Conservation (phyloP, 2,329 filamentous ascomycete genomes). For the Alternaria ethzedia region DNA sequence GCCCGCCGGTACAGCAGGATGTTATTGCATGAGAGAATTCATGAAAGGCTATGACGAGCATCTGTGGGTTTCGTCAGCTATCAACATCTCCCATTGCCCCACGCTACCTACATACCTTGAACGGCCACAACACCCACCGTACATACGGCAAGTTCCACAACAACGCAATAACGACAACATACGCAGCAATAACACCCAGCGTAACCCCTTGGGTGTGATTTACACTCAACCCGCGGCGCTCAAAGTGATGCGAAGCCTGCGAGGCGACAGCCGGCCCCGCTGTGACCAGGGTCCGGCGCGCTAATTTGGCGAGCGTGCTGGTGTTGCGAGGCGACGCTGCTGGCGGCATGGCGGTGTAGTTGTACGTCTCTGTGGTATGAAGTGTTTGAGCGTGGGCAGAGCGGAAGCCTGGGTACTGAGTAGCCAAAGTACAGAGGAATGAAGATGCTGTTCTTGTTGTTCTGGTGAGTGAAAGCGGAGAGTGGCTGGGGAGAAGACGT, state of each 20-base stretch:
- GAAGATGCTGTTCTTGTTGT: background rate
- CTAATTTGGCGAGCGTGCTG: slow-evolving; percentile 28
- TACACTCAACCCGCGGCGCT: slow-evolving; percentile 63
- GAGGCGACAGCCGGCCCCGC: slow-evolving; percentile 30
- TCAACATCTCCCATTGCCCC: background rate
- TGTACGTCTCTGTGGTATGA: background rate
- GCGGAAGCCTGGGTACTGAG: background rate
- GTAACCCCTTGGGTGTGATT: slow-evolving; percentile 74
- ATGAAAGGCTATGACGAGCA: slow-evolving; percentile 78
- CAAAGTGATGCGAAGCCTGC: slow-evolving; percentile 43
- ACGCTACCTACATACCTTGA: slow-evolving; percentile 64
- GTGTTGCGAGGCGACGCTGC: slow-evolving; percentile 16
- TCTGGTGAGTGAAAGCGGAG: background rate
- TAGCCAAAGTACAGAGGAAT: background rate
- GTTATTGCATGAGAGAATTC: slow-evolving; percentile 78
- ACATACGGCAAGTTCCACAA: slow-evolving; percentile 82
- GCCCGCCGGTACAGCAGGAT: slow-evolving; percentile 74
- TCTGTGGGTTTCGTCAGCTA: slow-evolving; percentile 9
- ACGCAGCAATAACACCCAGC: slow-evolving; percentile 72
- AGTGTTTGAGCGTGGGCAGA: background rate
- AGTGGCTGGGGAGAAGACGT: slow-evolving; percentile 13
- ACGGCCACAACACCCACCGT: slow-evolving; percentile 77
- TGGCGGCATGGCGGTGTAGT: slow-evolving; percentile 28
- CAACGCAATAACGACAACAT: slow-evolving; percentile 75
- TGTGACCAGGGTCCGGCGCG: slow-evolving; percentile 34